These are phyloP conservation scores for Coemansia sp. DNA, from an alignment of 192 early-diverging fungal genomes.

Conservation along the genomic window DNA sequence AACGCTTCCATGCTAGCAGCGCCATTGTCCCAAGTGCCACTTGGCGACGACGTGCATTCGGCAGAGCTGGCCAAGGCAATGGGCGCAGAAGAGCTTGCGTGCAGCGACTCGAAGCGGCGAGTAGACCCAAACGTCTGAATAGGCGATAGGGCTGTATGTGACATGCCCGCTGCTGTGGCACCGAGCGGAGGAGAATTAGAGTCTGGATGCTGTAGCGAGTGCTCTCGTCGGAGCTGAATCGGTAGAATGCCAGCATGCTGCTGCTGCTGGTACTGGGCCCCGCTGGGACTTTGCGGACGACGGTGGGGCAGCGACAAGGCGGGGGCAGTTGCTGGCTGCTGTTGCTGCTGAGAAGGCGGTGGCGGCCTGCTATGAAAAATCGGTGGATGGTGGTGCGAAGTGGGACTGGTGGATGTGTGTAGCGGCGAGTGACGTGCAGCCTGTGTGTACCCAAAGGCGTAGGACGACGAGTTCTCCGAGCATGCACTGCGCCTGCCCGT, in stretches of 20 bases:
- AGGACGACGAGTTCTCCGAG: constrained; percentile 2
- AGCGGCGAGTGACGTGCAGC: neutral
- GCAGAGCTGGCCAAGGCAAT: constrained; percentile 12
- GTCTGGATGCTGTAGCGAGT: constrained; percentile 7
- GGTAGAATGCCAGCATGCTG: neutral
- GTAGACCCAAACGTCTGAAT: constrained; percentile 1
- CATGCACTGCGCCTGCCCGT: neutral
- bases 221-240: constrained; percentile 16
- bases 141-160: constrained; percentile 1
- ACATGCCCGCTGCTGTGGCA: neutral
- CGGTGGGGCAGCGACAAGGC: constrained; percentile 2
- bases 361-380: neutral
- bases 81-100: neutral
- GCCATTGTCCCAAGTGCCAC: constrained; percentile 12
- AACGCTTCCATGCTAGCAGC: neutral
- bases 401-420: neutral
- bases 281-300: constrained; percentile 5
- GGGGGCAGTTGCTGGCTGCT: neutral
- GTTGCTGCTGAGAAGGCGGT: neutral
- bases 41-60: constrained; percentile 16
- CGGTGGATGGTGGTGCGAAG: neutral
- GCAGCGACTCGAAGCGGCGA: neutral
- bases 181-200: constrained; percentile 5
- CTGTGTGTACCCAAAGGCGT: neutral
- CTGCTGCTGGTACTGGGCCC: neutral